phyloP scores from a whole-genome alignment of 441 rosid species.

The Adansonia grandidieri region DNA sequence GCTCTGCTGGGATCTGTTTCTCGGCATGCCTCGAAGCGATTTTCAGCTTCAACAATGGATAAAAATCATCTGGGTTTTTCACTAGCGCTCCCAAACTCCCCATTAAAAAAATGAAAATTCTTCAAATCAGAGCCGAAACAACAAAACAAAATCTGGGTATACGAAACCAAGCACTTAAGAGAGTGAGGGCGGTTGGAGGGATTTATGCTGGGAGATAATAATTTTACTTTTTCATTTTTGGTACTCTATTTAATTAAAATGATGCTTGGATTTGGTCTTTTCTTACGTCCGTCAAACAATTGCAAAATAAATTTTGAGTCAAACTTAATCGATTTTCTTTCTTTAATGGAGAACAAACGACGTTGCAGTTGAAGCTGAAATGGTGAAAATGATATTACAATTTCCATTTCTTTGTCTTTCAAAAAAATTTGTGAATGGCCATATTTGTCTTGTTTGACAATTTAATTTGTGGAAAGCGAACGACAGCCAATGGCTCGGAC shows the following conservation, averaged over 20 bases:
- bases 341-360: not conserved
- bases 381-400: not conserved
- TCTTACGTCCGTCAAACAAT: not conserved
- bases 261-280: conserved; percentile 12
- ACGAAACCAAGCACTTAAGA: not conserved
- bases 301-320: not conserved
- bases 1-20: conserved; percentile 90
- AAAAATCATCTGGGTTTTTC: conserved; percentile 80
- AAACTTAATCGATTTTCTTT: not conserved
- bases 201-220: not conserved
- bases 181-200: not conserved
- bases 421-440: not conserved
- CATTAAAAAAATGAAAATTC: conserved; percentile 42
- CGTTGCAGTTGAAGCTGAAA: not conserved
- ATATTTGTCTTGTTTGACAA: too few relatives aligned
- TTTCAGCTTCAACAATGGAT: conserved; percentile 82
- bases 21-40: conserved; percentile 69
- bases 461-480: not conserved
- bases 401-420: too few relatives aligned
- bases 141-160: conserved; percentile 15
- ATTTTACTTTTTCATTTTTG: not conserved
- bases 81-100: conserved; percentile 69
- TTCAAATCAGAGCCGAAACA: conserved; percentile 12
- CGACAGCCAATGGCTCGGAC: not conserved
- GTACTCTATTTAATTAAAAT: not conserved